Evolutionary conservation across 78 protist genomes (phyloP).

Genomic region (Tieghemostelium lacteum): DNA sequence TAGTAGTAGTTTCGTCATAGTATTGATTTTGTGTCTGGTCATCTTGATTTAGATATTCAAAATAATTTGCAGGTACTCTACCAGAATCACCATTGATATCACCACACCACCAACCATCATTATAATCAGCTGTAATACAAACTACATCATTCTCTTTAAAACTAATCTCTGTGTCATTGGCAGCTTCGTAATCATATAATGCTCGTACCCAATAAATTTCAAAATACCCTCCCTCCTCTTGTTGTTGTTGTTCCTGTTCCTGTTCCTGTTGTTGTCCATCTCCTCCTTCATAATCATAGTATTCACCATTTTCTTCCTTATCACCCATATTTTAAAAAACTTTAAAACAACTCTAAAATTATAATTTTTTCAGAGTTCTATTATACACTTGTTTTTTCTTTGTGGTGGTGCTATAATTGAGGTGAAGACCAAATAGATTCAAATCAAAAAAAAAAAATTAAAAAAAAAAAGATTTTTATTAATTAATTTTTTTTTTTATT

Average conservation of each 20-base stretch:
- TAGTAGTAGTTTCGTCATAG: too few species aligned
- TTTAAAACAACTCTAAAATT: too few species aligned
- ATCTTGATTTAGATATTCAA: conserved; percentile 48
- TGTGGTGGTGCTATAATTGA: too few species aligned
- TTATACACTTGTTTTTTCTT: too few species aligned
- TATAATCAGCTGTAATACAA: conserved; percentile 55
- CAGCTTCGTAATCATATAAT: conserved; percentile 62
- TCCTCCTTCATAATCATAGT: too few species aligned
- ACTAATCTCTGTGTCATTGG: conserved; percentile 51
- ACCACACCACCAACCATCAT: conserved; percentile 78
- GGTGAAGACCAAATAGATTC: background rate
- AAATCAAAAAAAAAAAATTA: too few species aligned
- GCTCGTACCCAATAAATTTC: conserved; percentile 70
- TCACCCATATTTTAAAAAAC: too few species aligned
- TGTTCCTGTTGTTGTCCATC: too few species aligned
- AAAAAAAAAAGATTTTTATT: background rate
- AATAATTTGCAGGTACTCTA: conserved; percentile 72
- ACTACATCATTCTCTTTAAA: conserved; percentile 65
- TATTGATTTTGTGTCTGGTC: conserved; percentile 8
- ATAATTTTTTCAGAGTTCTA: too few species aligned
- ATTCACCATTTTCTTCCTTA: too few species aligned
- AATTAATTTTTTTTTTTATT: background rate
- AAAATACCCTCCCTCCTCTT: background rate
- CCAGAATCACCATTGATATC: conserved; percentile 54
- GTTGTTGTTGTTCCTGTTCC: background rate